Evolutionary conservation across 345 rosid species (phyloP).

Genomic region (Aquilaria malaccensis): DNA sequence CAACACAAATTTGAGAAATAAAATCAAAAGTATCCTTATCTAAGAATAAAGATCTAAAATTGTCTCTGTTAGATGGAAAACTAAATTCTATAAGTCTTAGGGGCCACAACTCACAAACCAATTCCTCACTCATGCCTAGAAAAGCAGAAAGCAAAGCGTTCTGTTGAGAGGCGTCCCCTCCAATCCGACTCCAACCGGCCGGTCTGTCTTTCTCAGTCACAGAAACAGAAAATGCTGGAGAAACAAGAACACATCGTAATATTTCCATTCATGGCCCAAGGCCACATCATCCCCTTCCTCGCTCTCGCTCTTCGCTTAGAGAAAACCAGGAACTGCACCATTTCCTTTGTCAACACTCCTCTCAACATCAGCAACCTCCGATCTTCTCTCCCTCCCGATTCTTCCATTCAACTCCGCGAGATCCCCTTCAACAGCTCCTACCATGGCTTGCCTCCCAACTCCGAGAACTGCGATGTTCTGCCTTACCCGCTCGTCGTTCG

Average conservation of each 20-base stretch:
- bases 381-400: slow-evolving; percentile 37
- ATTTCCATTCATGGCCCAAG: slow-evolving; percentile 85
- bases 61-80: neutral
- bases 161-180: too few relatives aligned
- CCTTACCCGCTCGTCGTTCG: slow-evolving; percentile 48
- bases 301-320: slow-evolving; percentile 60
- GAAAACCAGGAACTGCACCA: slow-evolving; percentile 13
- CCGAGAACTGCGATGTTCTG: slow-evolving; percentile 60
- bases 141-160: too few relatives aligned
- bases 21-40: too few relatives aligned
- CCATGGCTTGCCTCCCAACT: slow-evolving; percentile 60
- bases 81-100: too few relatives aligned
- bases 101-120: too few relatives aligned
- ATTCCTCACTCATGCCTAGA: too few relatives aligned
- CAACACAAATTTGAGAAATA: too few relatives aligned
- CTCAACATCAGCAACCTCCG: slow-evolving; percentile 42
- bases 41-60: too few relatives aligned
- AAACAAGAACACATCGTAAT: slow-evolving; percentile 31
- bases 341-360: slow-evolving; percentile 57
- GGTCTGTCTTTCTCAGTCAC: too few relatives aligned
- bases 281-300: slow-evolving; percentile 69
- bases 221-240: neutral
- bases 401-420: slow-evolving; percentile 48
- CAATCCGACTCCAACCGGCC: too few relatives aligned
- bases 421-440: slow-evolving; percentile 55